phyloP scores from a whole-genome alignment of 2,329 filamentous ascomycete genomes.

The Colletotrichum somersetense region DNA sequence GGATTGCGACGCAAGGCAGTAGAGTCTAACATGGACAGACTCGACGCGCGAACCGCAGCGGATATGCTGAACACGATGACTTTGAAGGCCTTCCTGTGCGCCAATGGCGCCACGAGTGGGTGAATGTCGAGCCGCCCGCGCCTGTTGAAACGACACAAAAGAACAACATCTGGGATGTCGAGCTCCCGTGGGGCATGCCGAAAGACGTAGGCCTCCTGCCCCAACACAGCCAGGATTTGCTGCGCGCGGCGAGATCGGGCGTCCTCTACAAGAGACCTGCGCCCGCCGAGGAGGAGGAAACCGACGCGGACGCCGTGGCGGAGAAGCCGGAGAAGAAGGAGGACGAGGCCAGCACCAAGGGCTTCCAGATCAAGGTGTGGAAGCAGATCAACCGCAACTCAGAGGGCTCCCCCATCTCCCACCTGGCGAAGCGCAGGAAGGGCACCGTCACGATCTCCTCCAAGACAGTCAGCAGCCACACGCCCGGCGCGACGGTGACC shows the following conservation, averaged over 20 bases:
- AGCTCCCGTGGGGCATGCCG: conserved; percentile 85
- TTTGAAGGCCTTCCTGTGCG: conserved; percentile 85
- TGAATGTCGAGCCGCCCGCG: conserved; percentile 75
- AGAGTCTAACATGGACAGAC: conserved; percentile 57
- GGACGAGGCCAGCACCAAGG: conserved; percentile 67
- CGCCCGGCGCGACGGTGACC: conserved; percentile 70
- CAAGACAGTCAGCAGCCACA: conserved; percentile 60
- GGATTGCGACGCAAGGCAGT: conserved; percentile 45
- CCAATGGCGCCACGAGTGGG: conserved; percentile 84
- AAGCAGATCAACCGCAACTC: conserved; percentile 71
- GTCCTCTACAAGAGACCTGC: conserved; percentile 79
- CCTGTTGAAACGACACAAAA: conserved; percentile 73
- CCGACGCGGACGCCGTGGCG: conserved; percentile 60
- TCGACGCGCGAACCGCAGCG: conserved; percentile 67
- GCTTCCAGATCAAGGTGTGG: conserved; percentile 70
- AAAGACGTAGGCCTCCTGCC: conserved; percentile 84
- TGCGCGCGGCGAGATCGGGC: conserved; percentile 84
- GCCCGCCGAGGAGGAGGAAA: conserved; percentile 71
- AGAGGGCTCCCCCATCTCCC: conserved; percentile 65
- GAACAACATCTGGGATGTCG: conserved; percentile 78
- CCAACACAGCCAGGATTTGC: conserved; percentile 83
- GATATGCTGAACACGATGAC: conserved; percentile 71
- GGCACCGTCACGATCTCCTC: conserved; percentile 69
- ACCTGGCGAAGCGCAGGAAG: conserved; percentile 73
- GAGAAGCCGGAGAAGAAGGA: conserved; percentile 73